A percentile compares a stretch with the other conserved stretches of the same genome.
These are phyloP conservation scores for Pyrrhoderma noxium DNA, from an alignment of 1,284 basidiomycete genomes.

Conservation along the genomic window DNA sequence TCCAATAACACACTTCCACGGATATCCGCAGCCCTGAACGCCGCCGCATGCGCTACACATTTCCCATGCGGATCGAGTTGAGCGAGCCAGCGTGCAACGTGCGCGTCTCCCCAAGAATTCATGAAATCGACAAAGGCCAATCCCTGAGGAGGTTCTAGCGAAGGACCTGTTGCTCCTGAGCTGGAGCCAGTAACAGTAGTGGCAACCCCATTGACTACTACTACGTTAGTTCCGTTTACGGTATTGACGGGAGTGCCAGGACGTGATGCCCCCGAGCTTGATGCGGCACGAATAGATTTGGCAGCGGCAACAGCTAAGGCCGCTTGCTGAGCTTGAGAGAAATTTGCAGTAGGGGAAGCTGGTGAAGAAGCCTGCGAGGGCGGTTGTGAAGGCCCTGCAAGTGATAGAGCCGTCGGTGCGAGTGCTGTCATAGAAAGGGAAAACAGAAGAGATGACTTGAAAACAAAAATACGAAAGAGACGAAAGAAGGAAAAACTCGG, in stretches of 20 bases:
- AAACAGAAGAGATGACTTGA: no score
- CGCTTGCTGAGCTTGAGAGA: constrained; percentile 29
- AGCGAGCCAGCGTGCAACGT: constrained; percentile 64
- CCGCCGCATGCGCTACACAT: constrained; percentile 59
- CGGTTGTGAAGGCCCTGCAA: constrained; percentile 32
- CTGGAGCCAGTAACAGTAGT: background rate
- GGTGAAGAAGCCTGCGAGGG: constrained; percentile 45
- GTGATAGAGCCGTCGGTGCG: constrained; percentile 27
- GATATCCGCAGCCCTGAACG: constrained; percentile 82
- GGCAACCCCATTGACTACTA: no score
- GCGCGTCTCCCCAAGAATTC: constrained; percentile 58
- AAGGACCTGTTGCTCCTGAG: constrained; percentile 26
- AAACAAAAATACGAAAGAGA: no score
- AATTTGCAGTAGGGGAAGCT: constrained; percentile 40
- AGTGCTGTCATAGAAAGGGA: constrained; percentile 15
- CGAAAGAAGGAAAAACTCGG: no score
- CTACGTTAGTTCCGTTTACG: constrained; percentile 17
- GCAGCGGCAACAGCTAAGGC: constrained; percentile 30
- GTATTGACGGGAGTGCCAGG: constrained; percentile 24
- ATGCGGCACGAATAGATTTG: constrained; percentile 26
- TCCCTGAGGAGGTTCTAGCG: constrained; percentile 52
- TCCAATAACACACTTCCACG: constrained; percentile 84
- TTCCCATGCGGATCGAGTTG: constrained; percentile 44
- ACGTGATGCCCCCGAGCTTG: constrained; percentile 19
- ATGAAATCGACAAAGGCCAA: constrained; percentile 55